Evolutionary conservation across 2,329 filamentous ascomycete genomes (phyloP).

Genomic region (Botrytis sinoallii): DNA sequence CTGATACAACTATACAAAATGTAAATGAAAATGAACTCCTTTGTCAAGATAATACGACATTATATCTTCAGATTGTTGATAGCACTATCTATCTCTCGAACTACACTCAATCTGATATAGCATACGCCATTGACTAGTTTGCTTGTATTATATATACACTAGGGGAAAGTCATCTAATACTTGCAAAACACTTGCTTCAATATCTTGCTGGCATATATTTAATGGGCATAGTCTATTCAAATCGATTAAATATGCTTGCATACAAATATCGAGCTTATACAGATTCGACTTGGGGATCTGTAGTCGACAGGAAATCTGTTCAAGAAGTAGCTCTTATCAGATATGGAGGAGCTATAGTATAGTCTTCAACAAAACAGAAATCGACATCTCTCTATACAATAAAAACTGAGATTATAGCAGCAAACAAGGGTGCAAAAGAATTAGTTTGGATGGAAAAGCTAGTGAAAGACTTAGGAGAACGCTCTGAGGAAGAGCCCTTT

Average conservation of each 20-base stretch:
- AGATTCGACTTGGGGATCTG: background rate
- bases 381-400: no score
- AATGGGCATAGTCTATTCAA: background rate
- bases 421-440: no score
- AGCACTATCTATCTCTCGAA: no score
- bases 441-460: no score
- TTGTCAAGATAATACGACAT: background rate
- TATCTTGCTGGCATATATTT: background rate
- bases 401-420: no score
- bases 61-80: background rate
- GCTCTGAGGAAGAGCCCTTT: rapidly evolving
- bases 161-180: background rate
- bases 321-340: background rate
- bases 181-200: background rate
- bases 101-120: background rate
- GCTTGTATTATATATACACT: background rate
- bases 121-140: background rate
- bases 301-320: background rate
- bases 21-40: background rate
- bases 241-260: background rate
- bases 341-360: background rate
- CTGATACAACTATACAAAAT: no score
- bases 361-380: no score
- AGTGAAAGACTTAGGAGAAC: no score
- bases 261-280: background rate